Evolutionary conservation across 495 filamentous ascomycete genomes (phyloP).

Genomic region (Pseudotulostoma volvatum): DNA sequence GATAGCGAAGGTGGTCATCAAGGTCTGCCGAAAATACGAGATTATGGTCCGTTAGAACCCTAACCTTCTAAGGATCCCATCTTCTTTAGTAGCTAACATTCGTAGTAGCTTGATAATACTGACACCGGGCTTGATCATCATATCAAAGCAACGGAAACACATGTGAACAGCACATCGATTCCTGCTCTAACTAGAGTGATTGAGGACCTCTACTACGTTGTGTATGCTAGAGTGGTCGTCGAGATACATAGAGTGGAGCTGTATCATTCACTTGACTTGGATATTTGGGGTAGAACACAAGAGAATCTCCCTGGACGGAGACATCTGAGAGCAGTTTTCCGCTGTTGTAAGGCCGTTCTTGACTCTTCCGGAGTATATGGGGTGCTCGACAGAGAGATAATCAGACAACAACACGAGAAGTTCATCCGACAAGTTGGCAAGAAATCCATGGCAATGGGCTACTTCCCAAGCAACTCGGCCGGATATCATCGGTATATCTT

Average conservation of each 20-base stretch:
- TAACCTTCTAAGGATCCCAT: too few relatives aligned
- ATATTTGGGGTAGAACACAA: slow-evolving; percentile 4
- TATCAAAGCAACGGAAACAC: slow-evolving; percentile 15
- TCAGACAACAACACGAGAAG: slow-evolving; percentile 14
- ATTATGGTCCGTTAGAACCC: slow-evolving; percentile 20
- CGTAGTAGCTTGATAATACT: slow-evolving; percentile 14
- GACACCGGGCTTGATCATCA: slow-evolving; percentile 15
- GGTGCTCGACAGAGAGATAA: slow-evolving; percentile 8
- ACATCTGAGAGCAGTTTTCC: slow-evolving; percentile 19
- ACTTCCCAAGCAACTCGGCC: slow-evolving; percentile 12
- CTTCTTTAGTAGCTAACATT: too few relatives aligned
- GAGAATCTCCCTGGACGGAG: slow-evolving; percentile 17
- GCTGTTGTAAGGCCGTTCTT: slow-evolving; percentile 19
- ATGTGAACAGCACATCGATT: slow-evolving; percentile 12
- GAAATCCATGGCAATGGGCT: slow-evolving; percentile 6
- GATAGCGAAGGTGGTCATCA: slow-evolving; percentile 21
- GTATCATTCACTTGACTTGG: slow-evolving; percentile 14
- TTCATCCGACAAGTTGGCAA: slow-evolving; percentile 9
- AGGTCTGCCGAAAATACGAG: slow-evolving; percentile 18
- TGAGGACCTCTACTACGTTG: slow-evolving; percentile 21
- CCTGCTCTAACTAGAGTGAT: slow-evolving; percentile 14
- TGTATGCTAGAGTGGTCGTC: slow-evolving; percentile 21
- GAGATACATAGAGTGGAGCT: slow-evolving; percentile 25
- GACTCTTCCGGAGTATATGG: slow-evolving; percentile 15
- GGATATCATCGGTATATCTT: slow-evolving; percentile 20